Evolutionary conservation across 164 flowering plant species (phyloP), one percentile per base, ranked within the genome.

Genomic region (Dillenia turbinata): DNA sequence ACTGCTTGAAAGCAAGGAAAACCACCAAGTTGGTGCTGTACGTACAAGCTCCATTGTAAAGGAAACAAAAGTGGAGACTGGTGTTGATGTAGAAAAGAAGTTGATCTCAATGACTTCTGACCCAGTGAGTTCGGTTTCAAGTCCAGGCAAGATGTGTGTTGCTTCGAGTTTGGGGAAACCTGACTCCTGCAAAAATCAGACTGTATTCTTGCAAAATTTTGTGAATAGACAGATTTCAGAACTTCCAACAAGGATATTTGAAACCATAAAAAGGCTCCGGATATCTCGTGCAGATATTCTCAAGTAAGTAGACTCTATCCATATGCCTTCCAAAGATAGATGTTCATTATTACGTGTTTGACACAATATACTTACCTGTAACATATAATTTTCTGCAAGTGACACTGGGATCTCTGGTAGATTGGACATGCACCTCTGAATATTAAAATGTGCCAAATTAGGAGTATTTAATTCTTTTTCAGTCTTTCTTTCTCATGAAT

Each of bases 271-370:
- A 70, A 75, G 55, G 59, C 81, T 92, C 54, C 89, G 86, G n/a
- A 62, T 92, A 67, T 81, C 94, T 57, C 89, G 96, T 24, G 52
- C 76, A 5, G 86, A 85, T 55, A 67, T 92, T 45, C 78, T 89
- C 75, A 85, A 75, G 97, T 89, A 79, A 84, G 85, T 57, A 40
- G 5, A 51, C 12, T 15, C 43, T 59, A 16, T n/a, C 43, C 9
- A 2, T 19, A 43, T 6, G 17, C 46, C 12, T 58, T 58, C 14
- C 26, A 33, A 40, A 49, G 24, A 10, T 43, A 9, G 49, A 43
- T 14, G 12, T 56, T 43, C 44, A 48, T 14, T 43, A 22, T 52
- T 26, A 10, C 44, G 40, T 33, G 13, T 24, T 52, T 58, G 52
- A 11, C 33, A 1, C 6, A 44, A 57, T 14, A 16, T 58, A 44